phyloP scores from a whole-genome alignment of 2,329 filamentous ascomycete genomes.

The Trichoderma gracile region DNA sequence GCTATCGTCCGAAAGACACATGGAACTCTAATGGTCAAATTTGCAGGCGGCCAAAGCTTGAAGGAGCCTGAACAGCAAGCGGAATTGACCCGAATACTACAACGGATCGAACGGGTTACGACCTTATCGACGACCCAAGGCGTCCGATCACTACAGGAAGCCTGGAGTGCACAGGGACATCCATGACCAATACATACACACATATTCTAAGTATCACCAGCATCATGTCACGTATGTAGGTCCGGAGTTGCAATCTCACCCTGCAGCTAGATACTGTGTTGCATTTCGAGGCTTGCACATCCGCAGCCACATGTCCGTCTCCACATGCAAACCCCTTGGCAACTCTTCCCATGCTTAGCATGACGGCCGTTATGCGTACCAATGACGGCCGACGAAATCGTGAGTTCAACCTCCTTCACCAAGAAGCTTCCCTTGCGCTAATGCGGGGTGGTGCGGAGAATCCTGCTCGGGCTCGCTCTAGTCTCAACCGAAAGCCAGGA shows the following conservation, averaged over 20 bases:
- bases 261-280: no score
- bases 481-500: not conserved
- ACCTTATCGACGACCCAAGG: not conserved
- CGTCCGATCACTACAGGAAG: not conserved
- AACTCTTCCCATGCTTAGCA: no score
- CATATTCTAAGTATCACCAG: no score
- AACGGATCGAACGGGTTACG: slow-evolving; percentile 2
- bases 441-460: not conserved
- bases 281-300: no score
- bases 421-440: not conserved
- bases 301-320: no score
- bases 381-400: not conserved
- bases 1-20: not conserved
- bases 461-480: slow-evolving; percentile 5
- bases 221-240: no score
- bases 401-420: not conserved
- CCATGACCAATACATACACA: not conserved
- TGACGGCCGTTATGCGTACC: not conserved
- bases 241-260: no score
- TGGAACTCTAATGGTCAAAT: not conserved
- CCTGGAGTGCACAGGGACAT: not conserved
- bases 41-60: not conserved
- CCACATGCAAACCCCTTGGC: no score
- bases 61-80: not conserved
- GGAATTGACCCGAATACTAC: not conserved